Base-by-base conservation (phyloP, 176 grass and related monocot species). In the Alloteropsis semialata region DNA sequence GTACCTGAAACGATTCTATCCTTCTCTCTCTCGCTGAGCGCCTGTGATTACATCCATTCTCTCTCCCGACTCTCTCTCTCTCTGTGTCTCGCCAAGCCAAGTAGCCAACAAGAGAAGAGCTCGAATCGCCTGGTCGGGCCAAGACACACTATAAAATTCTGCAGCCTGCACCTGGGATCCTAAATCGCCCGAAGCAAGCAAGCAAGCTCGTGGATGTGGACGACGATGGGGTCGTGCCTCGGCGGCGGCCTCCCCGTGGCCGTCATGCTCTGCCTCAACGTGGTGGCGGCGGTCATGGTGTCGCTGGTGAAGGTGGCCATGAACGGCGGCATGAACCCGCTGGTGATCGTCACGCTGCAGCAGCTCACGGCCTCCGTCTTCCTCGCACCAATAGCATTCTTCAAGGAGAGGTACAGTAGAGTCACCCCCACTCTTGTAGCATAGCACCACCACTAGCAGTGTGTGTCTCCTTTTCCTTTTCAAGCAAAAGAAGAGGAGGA, bases 291-390 rank as follows among this genome's bases (percentile, higher is more conserved):
- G 10, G 92, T 87, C 22, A 74, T 94, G 88, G 93, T 92, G 73
- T 73, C 57, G 48, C 79, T 97, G 28, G 81, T 92, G 13, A 97
- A 97, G 85, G 86, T 89, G 41, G 92, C 75, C 78, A 90, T 97
- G 63, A 69, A 86, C 48, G 83, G 79, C 61, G 94, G 94, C 78
- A 82, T 94, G 73, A 58, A 92, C 86, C 88, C 69, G n/a, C 88
- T 97, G 3, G 90, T 97, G 15, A 66, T 97, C 12, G 85, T 94
- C 88, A 92, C 90, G 2, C 83, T 97, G 55, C 90, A 93, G 55
- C 94, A 97, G 64, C 76, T 97, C 33, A 74, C 91, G 0, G 92
- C 90, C 0, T 76, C 92, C 30, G 1, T 92, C 49, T 92, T 97
- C 84, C 91, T 97, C 69, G 68, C 76, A 5, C 94, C 94, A 3